Conservation (phyloP, 1,284 basidiomycete genomes). For the Sporisorium reilianum region DNA sequence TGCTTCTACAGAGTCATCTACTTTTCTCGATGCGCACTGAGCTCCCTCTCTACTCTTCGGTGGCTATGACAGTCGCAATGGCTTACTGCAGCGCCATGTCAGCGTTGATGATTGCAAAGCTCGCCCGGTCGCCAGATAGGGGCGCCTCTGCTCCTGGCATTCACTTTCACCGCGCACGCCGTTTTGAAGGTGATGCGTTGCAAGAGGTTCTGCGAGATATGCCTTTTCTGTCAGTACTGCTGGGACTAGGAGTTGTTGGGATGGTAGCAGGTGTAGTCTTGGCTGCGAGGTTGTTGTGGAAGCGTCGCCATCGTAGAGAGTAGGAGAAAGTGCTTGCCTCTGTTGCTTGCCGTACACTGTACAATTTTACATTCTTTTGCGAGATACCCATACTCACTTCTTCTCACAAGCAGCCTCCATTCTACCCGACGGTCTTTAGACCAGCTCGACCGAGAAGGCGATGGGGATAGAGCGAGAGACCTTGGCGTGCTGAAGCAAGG, state of each 20-base stretch:
- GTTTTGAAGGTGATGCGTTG: not conserved
- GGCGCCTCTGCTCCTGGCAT: conserved; percentile 26
- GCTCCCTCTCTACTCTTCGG: not conserved
- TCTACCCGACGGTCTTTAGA: too few species aligned
- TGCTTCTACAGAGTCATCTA: conserved; percentile 7
- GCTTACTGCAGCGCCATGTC: conserved; percentile 15
- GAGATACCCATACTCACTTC: not conserved
- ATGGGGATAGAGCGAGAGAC: too few species aligned
- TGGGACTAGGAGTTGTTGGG: not conserved
- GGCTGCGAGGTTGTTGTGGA: not conserved
- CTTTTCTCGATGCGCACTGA: not conserved
- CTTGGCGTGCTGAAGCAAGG: not conserved
- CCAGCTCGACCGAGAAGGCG: too few species aligned
- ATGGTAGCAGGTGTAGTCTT: not conserved
- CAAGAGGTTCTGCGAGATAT: conserved; percentile 20
- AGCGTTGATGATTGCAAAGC: conserved; percentile 6
- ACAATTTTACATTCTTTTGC: not conserved
- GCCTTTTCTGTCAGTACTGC: conserved; percentile 13
- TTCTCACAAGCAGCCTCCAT: too few species aligned
- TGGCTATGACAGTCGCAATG: not conserved
- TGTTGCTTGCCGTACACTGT: not conserved
- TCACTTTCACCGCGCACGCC: conserved; percentile 18
- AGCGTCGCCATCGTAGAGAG: not conserved
- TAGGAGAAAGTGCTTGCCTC: not conserved
- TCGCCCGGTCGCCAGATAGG: conserved; percentile 7